Percentiles rank a stretch among this genome's conserved stretches.
phyloP scores from a whole-genome alignment of 1,284 basidiomycete genomes.

The Austroboletus niveus region DNA sequence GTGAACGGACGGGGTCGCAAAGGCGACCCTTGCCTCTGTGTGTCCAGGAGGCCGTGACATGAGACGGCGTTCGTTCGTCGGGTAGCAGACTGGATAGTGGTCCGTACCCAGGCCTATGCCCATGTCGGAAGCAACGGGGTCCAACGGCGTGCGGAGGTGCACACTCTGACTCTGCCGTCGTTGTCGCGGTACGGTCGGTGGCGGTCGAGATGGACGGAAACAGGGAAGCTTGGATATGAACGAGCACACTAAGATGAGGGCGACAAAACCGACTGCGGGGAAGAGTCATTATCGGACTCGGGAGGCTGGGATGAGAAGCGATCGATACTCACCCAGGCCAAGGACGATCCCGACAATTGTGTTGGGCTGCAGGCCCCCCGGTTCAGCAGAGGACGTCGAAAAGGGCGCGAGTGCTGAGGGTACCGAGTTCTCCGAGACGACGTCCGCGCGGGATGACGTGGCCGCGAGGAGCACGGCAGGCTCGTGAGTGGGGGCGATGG shows the following conservation, averaged over 20 bases:
- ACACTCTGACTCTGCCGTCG: neutral
- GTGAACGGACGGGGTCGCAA: neutral
- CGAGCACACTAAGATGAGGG: slow-evolving; percentile 6
- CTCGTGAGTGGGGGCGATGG: too few relatives aligned
- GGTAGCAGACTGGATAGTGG: neutral
- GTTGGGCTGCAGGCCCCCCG: slow-evolving; percentile 4
- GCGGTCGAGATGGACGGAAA: neutral
- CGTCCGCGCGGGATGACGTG: too few relatives aligned
- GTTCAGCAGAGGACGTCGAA: neutral
- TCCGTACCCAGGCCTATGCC: neutral
- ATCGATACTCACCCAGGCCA: slow-evolving; percentile 12
- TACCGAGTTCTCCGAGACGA: too few relatives aligned
- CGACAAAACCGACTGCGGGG: slow-evolving; percentile 13
- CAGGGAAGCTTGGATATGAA: slow-evolving; percentile 7
- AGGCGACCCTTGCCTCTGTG: slow-evolving; percentile 3
- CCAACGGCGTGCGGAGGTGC: slow-evolving; percentile 2
- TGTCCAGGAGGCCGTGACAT: neutral
- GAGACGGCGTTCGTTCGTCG: neutral
- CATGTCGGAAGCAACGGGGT: neutral
- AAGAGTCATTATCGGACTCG: neutral
- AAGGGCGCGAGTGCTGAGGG: too few relatives aligned
- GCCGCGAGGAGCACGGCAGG: too few relatives aligned
- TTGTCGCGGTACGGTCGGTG: neutral
- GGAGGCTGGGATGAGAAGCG: neutral
- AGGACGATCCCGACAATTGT: slow-evolving; percentile 17